Evolutionary conservation across 495 filamentous ascomycete genomes (phyloP), one percentile per base, ranked within the genome.

Genomic region (Daldinia concentrica): DNA sequence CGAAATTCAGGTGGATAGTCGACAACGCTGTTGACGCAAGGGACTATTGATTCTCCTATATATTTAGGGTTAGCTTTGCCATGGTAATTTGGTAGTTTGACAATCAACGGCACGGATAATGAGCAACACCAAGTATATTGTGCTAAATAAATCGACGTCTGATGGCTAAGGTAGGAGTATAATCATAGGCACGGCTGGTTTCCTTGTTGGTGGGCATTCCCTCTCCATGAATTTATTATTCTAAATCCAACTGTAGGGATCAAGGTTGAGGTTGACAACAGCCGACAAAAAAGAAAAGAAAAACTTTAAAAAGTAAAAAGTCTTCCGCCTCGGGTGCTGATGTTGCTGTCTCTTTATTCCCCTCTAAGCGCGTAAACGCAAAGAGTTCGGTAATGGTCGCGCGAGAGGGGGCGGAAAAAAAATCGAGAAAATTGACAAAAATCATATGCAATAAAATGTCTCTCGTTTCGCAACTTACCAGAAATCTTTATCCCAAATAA

Each of bases 381-480:
- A 63, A 41, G 50, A 26, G 27, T 34, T 29, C 12, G 39, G 24
- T 29, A 22, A 19, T 36, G 45, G 43, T 51, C 26, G 62, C 62
- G 65, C 60, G 19, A 73, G 66, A 73, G 65, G 71, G 64, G 66
- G 52, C 66, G 62, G 65, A 55, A 62, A 58, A 62, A 65, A 62
- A 19, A 9, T 17, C 50, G 26, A 54, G 50, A 62, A 39, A n/a
- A 22, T 36, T 19, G 19, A 66, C 45, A 39, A 57, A 66, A 68
- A 45, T 22, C 12, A 64, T 52, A 30, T 26, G 30, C 48, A 58
- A 64, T 60, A 55, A 51, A 62, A 69, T 62, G 58, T 73, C 61
- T 73, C 65, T 69, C 32, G 12, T 62, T 65, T 54, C 36, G 64
- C 50, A 32, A 73, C 71, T 69, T 66, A 73, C 71, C 66, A 30